Percentiles rank a stretch among this genome's conserved stretches.
Conservation (phyloP, 1,139 yeast species). For the Taphrina wiesneri region DNA sequence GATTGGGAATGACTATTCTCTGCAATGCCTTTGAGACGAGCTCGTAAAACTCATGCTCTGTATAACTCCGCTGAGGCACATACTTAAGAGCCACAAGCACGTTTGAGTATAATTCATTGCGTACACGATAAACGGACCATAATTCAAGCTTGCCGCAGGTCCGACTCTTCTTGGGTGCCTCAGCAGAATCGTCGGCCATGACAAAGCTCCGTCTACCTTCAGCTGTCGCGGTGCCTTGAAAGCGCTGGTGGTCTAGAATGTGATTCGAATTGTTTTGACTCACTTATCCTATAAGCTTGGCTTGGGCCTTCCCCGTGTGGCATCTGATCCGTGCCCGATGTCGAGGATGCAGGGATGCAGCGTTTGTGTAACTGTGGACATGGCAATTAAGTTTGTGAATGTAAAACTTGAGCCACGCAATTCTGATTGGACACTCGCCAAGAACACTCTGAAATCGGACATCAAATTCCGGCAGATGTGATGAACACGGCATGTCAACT, state of each 20-base stretch:
- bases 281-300: too few relatives aligned
- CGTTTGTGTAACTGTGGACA: too few relatives aligned
- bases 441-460: not conserved
- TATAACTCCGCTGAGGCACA: not conserved
- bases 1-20: not conserved
- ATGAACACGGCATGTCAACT: not conserved
- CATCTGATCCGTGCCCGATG: too few relatives aligned
- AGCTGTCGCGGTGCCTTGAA: too few relatives aligned
- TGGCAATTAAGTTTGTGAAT: not conserved
- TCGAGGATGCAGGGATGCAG: too few relatives aligned
- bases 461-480: not conserved
- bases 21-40: not conserved
- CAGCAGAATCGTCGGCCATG: not conserved
- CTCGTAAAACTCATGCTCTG: not conserved
- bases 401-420: not conserved
- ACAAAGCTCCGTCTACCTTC: too few relatives aligned
- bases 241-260: too few relatives aligned
- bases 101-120: slow-evolving; percentile 8
- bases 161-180: not conserved
- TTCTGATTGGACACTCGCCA: not conserved
- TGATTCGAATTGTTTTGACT: too few relatives aligned
- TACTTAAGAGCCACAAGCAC: slow-evolving; percentile 13
- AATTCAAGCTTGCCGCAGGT: slow-evolving; percentile 19
- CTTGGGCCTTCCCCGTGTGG: too few relatives aligned
- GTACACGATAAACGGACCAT: slow-evolving; percentile 18